These are phyloP conservation scores for Eucalyptus regnans DNA, from an alignment of 345 rosid genomes.

Conservation along the genomic window DNA sequence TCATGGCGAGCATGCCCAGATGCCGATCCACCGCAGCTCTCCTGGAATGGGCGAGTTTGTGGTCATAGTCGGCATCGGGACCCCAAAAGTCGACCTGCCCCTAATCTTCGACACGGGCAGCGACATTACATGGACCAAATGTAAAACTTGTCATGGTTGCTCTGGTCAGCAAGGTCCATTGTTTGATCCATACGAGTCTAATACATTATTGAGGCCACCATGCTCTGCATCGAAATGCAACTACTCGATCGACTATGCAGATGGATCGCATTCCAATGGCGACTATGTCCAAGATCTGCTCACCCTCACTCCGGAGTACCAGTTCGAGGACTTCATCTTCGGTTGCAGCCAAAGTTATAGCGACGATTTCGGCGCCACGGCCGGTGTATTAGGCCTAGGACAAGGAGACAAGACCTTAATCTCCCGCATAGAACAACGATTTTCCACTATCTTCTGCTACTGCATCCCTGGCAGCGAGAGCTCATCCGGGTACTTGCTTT, in stretches of 20 bases:
- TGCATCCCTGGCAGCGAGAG: conserved; percentile 11
- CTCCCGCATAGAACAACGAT: background rate
- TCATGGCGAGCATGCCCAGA: background rate
- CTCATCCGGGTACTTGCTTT: conserved; percentile 5
- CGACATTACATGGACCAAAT: conserved; percentile 1
- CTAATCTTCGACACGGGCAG: conserved; percentile 13
- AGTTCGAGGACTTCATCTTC: background rate
- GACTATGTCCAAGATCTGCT: conserved; percentile 1
- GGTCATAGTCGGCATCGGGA: conserved; percentile 5
- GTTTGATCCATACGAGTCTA: conserved; percentile 6
- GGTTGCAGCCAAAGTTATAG: conserved; percentile 4
- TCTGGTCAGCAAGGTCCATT: background rate
- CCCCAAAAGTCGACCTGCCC: background rate
- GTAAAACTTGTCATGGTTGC: background rate
- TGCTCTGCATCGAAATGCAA: background rate
- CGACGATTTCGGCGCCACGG: background rate
- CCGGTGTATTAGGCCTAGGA: conserved; percentile 8
- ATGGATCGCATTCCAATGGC: background rate
- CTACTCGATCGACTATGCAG: background rate
- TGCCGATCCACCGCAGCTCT: background rate
- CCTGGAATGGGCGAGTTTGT: background rate
- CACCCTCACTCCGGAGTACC: background rate
- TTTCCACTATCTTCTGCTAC: conserved; percentile 1
- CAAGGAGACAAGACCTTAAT: background rate
- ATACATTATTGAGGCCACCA: background rate